phyloP scores from a whole-genome alignment of 164 flowering plant genomes.

The Vitis vinifera region DNA sequence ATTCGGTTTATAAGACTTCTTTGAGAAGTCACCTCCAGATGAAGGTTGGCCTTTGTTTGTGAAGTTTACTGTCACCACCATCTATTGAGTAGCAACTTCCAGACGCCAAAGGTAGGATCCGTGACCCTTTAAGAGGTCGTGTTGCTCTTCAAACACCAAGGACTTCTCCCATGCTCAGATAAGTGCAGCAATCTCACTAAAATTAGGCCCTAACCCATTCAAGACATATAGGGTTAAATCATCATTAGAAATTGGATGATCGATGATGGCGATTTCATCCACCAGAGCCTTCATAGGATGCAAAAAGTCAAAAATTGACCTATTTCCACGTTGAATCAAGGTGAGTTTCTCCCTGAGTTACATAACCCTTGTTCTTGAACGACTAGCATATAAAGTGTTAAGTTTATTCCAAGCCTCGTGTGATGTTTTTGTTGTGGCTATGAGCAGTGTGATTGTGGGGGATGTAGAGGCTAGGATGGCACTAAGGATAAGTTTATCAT shows the following conservation, averaged over 20 bases:
- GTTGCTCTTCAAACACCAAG: neutral
- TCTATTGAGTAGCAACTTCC: neutral
- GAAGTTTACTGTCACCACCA: neutral
- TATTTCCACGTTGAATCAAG: conserved; percentile 1
- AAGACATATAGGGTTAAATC: neutral
- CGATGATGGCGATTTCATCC: no score
- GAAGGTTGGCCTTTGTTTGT: no score
- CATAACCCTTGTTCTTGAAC: neutral
- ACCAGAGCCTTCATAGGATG: neutral
- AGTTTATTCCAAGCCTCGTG: no score
- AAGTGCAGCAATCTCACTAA: neutral
- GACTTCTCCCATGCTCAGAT: neutral
- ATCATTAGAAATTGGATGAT: no score
- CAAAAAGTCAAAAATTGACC: neutral
- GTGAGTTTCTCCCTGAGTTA: neutral
- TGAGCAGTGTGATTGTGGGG: no score
- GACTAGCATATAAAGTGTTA: neutral
- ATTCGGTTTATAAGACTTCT: no score
- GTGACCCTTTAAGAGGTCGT: neutral
- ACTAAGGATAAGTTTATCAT: no score
- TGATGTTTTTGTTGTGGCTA: no score
- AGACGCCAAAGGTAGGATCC: neutral
- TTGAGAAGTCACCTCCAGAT: no score
- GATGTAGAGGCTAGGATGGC: no score
- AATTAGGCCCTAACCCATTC: neutral